Evolutionary conservation across 2,329 filamentous ascomycete species (phyloP).

Genomic region (Colletotrichum sp.): DNA sequence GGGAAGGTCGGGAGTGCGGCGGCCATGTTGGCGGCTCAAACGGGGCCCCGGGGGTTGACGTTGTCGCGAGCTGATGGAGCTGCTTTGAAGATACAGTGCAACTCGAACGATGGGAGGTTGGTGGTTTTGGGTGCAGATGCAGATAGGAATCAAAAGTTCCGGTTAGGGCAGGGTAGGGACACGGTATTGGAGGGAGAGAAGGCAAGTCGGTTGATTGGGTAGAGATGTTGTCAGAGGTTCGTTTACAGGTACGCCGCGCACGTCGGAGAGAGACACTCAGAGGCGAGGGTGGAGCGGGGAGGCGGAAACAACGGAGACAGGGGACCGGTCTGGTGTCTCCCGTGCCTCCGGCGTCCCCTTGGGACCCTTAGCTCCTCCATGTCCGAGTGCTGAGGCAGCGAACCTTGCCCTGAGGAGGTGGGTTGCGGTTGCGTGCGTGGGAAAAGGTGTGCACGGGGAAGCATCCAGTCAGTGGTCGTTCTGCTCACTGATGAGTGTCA

Average conservation of each 20-base stretch:
- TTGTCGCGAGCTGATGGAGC: background rate
- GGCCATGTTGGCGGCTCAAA: constrained; percentile 48
- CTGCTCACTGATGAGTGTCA: background rate
- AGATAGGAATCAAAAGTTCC: background rate
- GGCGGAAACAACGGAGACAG: background rate
- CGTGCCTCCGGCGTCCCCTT: background rate
- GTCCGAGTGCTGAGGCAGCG: background rate
- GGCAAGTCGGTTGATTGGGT: background rate
- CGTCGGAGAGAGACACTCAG: background rate
- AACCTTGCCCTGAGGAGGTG: constrained; percentile 9
- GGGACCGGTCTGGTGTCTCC: background rate
- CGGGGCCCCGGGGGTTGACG: background rate
- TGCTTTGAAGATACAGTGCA: background rate
- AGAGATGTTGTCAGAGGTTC: background rate
- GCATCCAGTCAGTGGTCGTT: background rate
- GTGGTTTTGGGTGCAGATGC: background rate
- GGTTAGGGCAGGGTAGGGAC: background rate
- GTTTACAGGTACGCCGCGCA: background rate
- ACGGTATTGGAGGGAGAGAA: background rate
- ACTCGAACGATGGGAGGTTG: background rate
- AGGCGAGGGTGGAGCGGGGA: background rate
- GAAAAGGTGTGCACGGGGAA: background rate
- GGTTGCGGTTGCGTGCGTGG: background rate
- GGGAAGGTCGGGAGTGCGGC: constrained; percentile 68
- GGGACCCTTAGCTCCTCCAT: background rate